Evolutionary conservation across 2,329 filamentous ascomycete genomes (phyloP), one percentile per base, ranked within the genome.

Genomic region (Corniculantispora saksenae): DNA sequence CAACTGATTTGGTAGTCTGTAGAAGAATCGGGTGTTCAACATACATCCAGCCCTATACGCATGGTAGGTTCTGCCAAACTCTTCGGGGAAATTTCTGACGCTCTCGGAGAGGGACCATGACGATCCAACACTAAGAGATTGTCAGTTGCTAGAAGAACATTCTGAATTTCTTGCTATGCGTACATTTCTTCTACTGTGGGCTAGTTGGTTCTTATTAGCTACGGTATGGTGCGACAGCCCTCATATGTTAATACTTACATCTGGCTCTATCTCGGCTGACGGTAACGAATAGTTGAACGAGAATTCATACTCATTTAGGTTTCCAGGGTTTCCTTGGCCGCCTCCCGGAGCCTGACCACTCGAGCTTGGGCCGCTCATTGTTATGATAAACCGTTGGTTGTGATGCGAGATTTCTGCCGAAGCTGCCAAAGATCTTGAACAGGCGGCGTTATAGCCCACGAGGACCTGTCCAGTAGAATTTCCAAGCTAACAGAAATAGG

Each of bases 21-120:
- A 13, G 12, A 19, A 17, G 29, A 17, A 12, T 40, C 43, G 15
- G 50, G 27, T 19, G n/a, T 40, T 32, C 7, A 1, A 77, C 80
- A 69, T 72, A 83, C 81, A 82, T 25, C 81, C 81, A 54, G 80
- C 80, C 64, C 75, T 75, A 65, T 82, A 83, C 3, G 80, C 80
- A 68, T 82, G 80, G 70, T 82, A 83, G 2, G 80, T 83, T 35
- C 81, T 76, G 13, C 81, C 81, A 66, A 80, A 81, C 66, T 79
- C 76, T 61, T 77, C 74, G 1, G 79, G 79, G 21, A 78, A 81
- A 63, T 76, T 72, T 65, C 73, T 72, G n/a, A 81, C 75, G 66
- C 79, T 80, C 40, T 81, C 79, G 12, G 78, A 75, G 50, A 81
- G 68, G 17, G 79, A 80, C 48, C 75, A 72, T 1, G 78, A 80